These are phyloP conservation scores for Benincasa hispida DNA, from an alignment of 306 rosid species.

Conservation along the genomic window DNA sequence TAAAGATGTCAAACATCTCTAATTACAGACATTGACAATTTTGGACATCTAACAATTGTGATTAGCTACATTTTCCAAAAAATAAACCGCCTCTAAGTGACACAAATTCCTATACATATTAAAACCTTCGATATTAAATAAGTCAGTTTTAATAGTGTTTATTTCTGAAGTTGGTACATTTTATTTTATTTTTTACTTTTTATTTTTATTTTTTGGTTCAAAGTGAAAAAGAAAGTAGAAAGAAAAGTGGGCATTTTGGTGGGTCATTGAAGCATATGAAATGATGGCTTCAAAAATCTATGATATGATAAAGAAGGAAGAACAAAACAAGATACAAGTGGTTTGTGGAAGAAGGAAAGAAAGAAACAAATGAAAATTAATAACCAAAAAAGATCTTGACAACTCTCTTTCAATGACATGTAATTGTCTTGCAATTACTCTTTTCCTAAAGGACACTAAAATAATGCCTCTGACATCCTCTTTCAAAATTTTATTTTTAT, in stretches of 20 bases:
- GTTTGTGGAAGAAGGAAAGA: background rate
- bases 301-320: background rate
- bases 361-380: background rate
- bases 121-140: no score
- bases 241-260: background rate
- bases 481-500: background rate
- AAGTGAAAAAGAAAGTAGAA: background rate
- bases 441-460: conserved; percentile 1
- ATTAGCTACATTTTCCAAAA: no score
- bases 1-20: no score
- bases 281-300: background rate
- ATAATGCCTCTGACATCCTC: background rate
- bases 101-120: no score
- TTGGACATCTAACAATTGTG: no score
- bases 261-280: conserved; percentile 1
- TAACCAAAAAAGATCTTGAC: background rate
- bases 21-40: no score
- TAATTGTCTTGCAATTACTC: background rate
- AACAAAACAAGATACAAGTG: background rate
- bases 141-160: no score
- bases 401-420: conserved; percentile 2
- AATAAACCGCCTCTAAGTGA: no score
- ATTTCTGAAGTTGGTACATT: no score
- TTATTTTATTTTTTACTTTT: no score
- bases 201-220: no score